These are phyloP conservation scores for Calonectria ilicicola DNA, from an alignment of 2,329 filamentous ascomycete species.

Conservation along the genomic window DNA sequence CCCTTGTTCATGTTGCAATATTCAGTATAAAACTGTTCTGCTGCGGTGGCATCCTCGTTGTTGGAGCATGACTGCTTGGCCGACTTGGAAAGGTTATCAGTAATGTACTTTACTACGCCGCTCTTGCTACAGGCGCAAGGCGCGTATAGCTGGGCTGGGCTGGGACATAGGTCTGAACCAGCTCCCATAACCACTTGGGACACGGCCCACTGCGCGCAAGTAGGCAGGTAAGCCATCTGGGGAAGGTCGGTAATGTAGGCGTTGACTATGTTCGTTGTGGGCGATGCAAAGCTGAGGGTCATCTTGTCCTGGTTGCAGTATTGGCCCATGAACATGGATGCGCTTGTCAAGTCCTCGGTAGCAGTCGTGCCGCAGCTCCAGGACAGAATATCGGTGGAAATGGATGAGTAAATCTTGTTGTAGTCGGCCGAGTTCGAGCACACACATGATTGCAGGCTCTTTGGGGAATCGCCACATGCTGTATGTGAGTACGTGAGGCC, in stretches of 20 bases:
- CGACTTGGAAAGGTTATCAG: constrained; percentile 55
- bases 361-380: constrained; percentile 60
- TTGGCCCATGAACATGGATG: constrained; percentile 55
- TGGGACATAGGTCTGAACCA: constrained; percentile 48
- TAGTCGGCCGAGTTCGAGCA: constrained; percentile 61
- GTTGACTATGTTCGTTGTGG: constrained; percentile 54
- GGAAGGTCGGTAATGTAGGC: constrained; percentile 64
- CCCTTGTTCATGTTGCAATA: constrained; percentile 65
- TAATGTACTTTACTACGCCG: constrained; percentile 58
- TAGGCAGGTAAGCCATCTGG: constrained; percentile 51
- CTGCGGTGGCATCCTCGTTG: constrained; percentile 59
- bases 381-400: constrained; percentile 54
- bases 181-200: constrained; percentile 47
- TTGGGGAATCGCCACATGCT: constrained; percentile 56
- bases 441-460: constrained; percentile 63
- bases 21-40: constrained; percentile 61
- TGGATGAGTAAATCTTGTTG: constrained; percentile 50
- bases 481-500: constrained; percentile 52
- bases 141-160: constrained; percentile 56
- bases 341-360: constrained; percentile 62
- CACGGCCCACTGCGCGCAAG: constrained; percentile 49
- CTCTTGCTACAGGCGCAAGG: constrained; percentile 66
- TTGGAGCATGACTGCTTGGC: constrained; percentile 60
- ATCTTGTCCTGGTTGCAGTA: constrained; percentile 61
- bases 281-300: constrained; percentile 54